phyloP scores from a whole-genome alignment of 2,329 filamentous ascomycete species.

The Penicillium sp. region DNA sequence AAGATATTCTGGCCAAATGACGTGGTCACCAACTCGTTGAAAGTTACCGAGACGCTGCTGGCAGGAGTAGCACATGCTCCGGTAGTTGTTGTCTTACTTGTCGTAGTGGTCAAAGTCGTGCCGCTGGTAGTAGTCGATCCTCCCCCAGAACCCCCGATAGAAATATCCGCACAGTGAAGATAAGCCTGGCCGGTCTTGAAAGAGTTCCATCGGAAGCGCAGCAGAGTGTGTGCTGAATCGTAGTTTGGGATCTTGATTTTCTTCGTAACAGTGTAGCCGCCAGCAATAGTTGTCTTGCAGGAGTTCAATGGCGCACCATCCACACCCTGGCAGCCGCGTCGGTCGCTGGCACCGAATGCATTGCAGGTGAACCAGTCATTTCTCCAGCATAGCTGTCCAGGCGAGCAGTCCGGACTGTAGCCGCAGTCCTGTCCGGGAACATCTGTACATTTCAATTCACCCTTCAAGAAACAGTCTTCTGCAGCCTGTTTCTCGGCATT shows the following conservation, averaged over 20 bases:
- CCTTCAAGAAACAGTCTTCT: constrained; percentile 53
- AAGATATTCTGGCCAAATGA: not conserved
- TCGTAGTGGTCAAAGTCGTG: not conserved
- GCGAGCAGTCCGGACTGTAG: constrained; percentile 50
- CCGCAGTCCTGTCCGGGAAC: constrained; percentile 51
- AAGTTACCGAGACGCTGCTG: not conserved
- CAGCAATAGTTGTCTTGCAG: constrained; percentile 53
- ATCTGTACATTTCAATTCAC: constrained; percentile 51
- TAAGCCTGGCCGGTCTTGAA: constrained; percentile 56
- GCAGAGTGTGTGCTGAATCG: constrained; percentile 50
- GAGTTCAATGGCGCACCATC: constrained; percentile 46
- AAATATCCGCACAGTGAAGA: constrained; percentile 54
- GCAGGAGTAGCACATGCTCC: not conserved
- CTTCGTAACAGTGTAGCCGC: constrained; percentile 54
- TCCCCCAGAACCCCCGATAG: constrained; percentile 32
- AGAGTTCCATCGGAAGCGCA: constrained; percentile 56
- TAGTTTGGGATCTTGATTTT: constrained; percentile 53
- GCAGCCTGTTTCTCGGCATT: constrained; percentile 54
- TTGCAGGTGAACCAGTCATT: constrained; percentile 57
- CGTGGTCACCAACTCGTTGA: not conserved
- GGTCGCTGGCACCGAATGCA: constrained; percentile 14
- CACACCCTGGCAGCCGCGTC: constrained; percentile 43
- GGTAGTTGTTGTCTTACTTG: not conserved
- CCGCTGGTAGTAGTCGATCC: not conserved
- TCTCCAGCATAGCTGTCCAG: constrained; percentile 47